phyloP scores from a whole-genome alignment of 345 rosid genomes.

The Eucalyptus fibrosa region DNA sequence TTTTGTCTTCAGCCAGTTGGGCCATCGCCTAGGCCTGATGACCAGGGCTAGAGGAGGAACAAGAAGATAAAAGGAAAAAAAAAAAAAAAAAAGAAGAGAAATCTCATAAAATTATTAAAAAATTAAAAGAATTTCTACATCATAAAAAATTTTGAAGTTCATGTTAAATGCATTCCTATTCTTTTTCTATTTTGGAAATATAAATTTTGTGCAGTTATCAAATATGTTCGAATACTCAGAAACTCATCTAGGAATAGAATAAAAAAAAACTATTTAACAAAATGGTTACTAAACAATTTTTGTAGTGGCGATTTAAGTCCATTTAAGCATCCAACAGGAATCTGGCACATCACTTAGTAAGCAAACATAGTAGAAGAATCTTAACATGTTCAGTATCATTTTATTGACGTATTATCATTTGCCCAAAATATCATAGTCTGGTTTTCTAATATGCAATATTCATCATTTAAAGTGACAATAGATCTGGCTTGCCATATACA shows the following conservation, averaged over 20 bases:
- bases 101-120: background rate
- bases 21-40: no score
- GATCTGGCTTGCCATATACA: background rate
- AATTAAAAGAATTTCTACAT: no score
- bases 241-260: background rate
- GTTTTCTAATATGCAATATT: background rate
- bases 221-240: background rate
- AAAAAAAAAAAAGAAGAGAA: no score
- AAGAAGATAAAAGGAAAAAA: background rate
- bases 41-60: background rate
- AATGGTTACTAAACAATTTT: background rate
- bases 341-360: background rate
- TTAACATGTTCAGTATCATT: background rate
- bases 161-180: no score
- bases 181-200: no score
- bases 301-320: background rate
- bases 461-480: background rate
- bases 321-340: background rate
- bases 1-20: no score
- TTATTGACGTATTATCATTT: background rate
- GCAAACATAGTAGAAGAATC: background rate
- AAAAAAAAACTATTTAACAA: no score
- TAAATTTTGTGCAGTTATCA: background rate
- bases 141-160: background rate
- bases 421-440: background rate